A percentile compares a stretch with the other conserved stretches of the same genome.
These are phyloP conservation scores for Penicillium paneum DNA, from an alignment of 2,329 filamentous ascomycete genomes.

Conservation along the genomic window DNA sequence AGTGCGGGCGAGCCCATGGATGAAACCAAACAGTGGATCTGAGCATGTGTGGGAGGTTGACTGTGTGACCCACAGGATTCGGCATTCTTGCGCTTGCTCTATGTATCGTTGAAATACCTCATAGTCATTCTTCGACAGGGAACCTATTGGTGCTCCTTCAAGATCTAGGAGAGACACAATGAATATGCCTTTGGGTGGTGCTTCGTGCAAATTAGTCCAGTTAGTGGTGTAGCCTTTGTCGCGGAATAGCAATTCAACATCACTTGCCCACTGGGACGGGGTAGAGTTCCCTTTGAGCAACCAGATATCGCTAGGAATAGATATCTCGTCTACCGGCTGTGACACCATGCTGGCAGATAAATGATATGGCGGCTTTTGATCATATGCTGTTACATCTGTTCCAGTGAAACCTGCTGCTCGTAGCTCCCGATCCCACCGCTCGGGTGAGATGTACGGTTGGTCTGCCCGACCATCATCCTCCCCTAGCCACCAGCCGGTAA, in stretches of 20 bases:
- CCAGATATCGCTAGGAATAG: neutral
- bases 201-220: neutral
- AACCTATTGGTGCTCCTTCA: neutral
- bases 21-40: slow-evolving; percentile 11
- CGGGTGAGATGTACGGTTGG: neutral
- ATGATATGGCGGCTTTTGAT: neutral
- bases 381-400: neutral
- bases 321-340: neutral
- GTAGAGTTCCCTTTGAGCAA: neutral
- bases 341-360: neutral
- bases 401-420: slow-evolving; percentile 4
- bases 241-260: neutral
- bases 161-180: neutral
- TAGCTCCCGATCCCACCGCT: slow-evolving; percentile 2
- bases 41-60: slow-evolving; percentile 2
- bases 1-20: slow-evolving; percentile 13
- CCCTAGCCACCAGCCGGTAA: slow-evolving; percentile 11
- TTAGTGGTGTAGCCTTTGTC: neutral
- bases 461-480: neutral
- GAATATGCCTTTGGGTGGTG: neutral
- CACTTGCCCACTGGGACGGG: neutral
- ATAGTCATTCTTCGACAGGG: neutral
- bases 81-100: neutral
- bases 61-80: slow-evolving; percentile 11
- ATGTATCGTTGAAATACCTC: neutral